These are phyloP conservation scores for Coemansia sp. DNA, from an alignment of 192 early-diverging fungal species.

Conservation along the genomic window DNA sequence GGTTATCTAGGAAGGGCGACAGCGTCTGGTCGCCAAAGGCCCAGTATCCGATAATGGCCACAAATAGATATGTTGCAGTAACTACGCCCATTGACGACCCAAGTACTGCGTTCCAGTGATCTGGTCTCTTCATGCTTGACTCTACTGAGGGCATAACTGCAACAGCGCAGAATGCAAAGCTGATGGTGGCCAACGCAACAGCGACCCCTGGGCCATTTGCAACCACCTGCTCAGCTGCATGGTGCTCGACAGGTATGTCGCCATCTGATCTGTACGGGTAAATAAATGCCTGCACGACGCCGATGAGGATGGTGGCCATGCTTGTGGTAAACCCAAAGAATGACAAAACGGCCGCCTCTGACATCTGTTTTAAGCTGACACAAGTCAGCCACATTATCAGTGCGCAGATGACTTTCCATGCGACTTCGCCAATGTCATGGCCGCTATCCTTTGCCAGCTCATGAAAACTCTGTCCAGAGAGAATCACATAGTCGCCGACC, in stretches of 20 bases:
- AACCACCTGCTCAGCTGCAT: conserved; percentile 22
- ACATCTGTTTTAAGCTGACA: conserved; percentile 71
- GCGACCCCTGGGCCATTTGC: conserved; percentile 62
- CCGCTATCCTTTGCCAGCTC: conserved; percentile 47
- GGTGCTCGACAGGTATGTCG: conserved; percentile 37
- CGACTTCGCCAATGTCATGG: conserved; percentile 38
- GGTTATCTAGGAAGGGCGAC: conserved; percentile 64
- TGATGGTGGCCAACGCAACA: conserved; percentile 69
- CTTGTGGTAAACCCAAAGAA: conserved; percentile 71
- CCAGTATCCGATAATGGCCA: conserved; percentile 70
- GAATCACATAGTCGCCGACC: conserved; percentile 67
- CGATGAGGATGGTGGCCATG: conserved; percentile 64
- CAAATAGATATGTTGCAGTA: conserved; percentile 62
- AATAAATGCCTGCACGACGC: conserved; percentile 57
- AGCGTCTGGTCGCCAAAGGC: conserved; percentile 62
- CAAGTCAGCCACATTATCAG: conserved; percentile 65
- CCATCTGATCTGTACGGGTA: conserved; percentile 18
- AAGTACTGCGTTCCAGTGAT: conserved; percentile 64
- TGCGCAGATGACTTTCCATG: conserved; percentile 66
- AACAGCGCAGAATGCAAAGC: conserved; percentile 76
- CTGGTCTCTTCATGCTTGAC: conserved; percentile 66
- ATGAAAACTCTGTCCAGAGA: conserved; percentile 66
- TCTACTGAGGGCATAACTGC: conserved; percentile 80
- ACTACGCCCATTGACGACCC: conserved; percentile 62
- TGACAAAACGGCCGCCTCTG: conserved; percentile 69